phyloP scores from a whole-genome alignment of 2,329 filamentous ascomycete species.

The Aspergillus pseudoterreus region DNA sequence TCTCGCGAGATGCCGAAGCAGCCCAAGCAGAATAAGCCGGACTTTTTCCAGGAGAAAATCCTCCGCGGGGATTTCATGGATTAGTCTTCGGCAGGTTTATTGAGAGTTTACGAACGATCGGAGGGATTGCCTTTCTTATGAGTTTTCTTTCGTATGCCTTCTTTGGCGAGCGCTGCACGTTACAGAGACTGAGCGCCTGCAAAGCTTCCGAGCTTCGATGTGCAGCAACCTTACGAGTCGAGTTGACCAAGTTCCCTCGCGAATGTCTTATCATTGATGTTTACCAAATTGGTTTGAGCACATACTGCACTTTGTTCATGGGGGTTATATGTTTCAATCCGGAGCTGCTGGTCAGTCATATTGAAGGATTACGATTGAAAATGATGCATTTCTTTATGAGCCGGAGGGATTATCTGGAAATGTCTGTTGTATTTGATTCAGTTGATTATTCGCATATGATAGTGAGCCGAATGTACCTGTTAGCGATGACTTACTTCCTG shows the following conservation, averaged over 20 bases:
- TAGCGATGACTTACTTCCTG: too few relatives aligned
- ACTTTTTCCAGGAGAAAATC: constrained; percentile 95
- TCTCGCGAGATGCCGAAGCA: constrained; percentile 43
- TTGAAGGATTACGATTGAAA: neutral
- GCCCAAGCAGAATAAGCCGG: constrained; percentile 65
- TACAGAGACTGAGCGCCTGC: too few relatives aligned
- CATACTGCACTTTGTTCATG: neutral
- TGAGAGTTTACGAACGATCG: too few relatives aligned
- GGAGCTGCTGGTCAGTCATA: constrained; percentile 1
- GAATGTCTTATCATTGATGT: too few relatives aligned
- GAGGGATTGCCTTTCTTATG: neutral
- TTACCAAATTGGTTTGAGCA: too few relatives aligned
- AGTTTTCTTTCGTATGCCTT: neutral
- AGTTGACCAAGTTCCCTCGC: too few relatives aligned
- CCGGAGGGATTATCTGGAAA: neutral
- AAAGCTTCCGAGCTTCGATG: too few relatives aligned
- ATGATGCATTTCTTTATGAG: neutral
- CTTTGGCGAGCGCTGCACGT: neutral
- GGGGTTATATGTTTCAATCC: neutral
- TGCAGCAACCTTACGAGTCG: too few relatives aligned
- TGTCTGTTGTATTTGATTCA: too few relatives aligned
- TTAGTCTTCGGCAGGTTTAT: constrained; percentile 37
- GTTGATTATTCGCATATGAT: too few relatives aligned
- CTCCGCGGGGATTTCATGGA: constrained; percentile 99
- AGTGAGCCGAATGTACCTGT: too few relatives aligned